Percentiles rank a stretch among this genome's conserved stretches.
Conservation (phyloP, 1,284 basidiomycete genomes). For the Wallemia ichthyophaga region DNA sequence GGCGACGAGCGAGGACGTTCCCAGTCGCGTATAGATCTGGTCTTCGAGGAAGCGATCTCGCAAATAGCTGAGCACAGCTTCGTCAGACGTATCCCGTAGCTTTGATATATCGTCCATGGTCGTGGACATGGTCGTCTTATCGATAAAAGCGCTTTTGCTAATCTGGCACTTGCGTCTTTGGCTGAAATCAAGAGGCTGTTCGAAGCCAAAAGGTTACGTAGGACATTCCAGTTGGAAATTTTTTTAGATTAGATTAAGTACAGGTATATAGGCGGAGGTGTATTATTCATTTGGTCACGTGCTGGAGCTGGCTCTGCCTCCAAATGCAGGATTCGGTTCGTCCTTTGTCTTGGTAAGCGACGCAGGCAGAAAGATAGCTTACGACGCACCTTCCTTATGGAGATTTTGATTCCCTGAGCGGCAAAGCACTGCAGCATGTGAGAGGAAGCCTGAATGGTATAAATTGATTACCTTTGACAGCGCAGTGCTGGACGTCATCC, state of each 20-base stretch:
- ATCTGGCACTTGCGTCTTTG: no score
- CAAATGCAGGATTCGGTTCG: background rate
- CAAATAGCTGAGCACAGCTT: constrained; percentile 24
- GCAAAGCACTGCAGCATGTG: background rate
- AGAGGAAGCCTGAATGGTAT: background rate
- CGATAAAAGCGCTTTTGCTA: background rate
- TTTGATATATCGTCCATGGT: background rate
- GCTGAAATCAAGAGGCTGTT: background rate
- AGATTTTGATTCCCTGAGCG: background rate
- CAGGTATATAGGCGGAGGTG: background rate
- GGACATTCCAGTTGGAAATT: background rate
- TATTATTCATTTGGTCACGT: background rate
- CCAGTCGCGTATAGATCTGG: constrained; percentile 46
- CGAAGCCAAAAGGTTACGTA: background rate
- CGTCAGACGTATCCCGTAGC: background rate
- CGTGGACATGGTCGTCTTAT: background rate
- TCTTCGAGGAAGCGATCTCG: constrained; percentile 60
- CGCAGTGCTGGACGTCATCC: background rate
- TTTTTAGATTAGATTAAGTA: background rate
- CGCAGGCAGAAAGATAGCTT: background rate
- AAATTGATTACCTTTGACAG: background rate
- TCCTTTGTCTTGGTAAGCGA: background rate
- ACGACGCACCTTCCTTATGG: background rate
- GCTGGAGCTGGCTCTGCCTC: background rate
- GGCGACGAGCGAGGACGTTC: constrained; percentile 38